Evolutionary conservation across 768 basidiomycete species (phyloP).

Genomic region (Cubamyces sp.): DNA sequence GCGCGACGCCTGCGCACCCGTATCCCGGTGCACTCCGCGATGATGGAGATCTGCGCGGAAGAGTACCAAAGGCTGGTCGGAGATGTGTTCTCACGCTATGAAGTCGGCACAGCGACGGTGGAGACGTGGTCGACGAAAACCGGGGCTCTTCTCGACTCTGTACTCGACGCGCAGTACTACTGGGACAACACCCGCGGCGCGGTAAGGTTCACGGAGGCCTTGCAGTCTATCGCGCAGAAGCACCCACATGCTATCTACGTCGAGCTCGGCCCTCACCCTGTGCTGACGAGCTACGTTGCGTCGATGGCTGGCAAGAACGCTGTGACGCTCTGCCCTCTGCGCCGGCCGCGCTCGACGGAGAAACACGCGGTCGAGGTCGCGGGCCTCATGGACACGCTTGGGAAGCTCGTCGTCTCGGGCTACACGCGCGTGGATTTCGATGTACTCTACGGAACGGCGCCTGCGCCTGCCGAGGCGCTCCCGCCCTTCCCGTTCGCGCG

Average conservation of each 20-base stretch:
- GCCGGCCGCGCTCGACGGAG: slow-evolving; percentile 33
- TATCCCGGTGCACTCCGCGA: slow-evolving; percentile 43
- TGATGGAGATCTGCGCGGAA: slow-evolving; percentile 42
- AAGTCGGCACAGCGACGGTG: slow-evolving; percentile 34
- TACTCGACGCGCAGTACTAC: slow-evolving; percentile 44
- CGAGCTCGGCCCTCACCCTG: slow-evolving; percentile 48
- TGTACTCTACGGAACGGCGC: slow-evolving; percentile 31
- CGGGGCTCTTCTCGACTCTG: slow-evolving; percentile 29
- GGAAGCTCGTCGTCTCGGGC: slow-evolving; percentile 36
- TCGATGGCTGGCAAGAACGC: slow-evolving; percentile 29
- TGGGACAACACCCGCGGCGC: slow-evolving; percentile 45
- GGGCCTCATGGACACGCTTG: slow-evolving; percentile 35
- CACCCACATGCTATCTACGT: slow-evolving; percentile 38
- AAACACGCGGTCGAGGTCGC: slow-evolving; percentile 30
- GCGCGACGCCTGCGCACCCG: slow-evolving; percentile 43
- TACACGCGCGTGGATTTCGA: slow-evolving; percentile 40
- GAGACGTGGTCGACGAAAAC: slow-evolving; percentile 44
- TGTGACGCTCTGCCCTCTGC: slow-evolving; percentile 34
- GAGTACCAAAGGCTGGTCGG: slow-evolving; percentile 35
- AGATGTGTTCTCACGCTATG: slow-evolving; percentile 38
- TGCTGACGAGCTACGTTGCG: slow-evolving; percentile 40
- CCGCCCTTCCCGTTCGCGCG: slow-evolving; percentile 40
- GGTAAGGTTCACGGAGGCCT: slow-evolving; percentile 42
- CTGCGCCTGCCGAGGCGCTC: slow-evolving; percentile 24
- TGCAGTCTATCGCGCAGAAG: slow-evolving; percentile 30